phyloP scores from a whole-genome alignment of 306 rosid genomes.

The Pyrus bretschneideri region DNA sequence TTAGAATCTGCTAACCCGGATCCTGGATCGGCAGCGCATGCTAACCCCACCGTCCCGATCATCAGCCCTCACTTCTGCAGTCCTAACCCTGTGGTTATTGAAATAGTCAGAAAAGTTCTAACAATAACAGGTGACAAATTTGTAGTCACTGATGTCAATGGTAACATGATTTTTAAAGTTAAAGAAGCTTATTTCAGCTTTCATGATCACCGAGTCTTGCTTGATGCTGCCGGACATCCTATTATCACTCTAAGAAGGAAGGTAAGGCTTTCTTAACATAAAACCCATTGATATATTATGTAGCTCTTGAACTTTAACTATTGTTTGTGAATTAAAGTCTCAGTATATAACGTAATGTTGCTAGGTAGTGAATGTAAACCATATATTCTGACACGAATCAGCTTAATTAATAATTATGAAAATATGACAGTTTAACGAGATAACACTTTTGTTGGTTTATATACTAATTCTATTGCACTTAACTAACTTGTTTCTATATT shows the following conservation, averaged over 20 bases:
- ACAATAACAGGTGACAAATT: slow-evolving; percentile 29
- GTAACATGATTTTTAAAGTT: slow-evolving; percentile 39
- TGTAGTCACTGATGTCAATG: slow-evolving; percentile 37
- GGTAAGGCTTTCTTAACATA: slow-evolving; percentile 12
- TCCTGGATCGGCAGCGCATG: background rate
- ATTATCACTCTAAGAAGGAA: slow-evolving; percentile 29
- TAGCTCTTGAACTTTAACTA: background rate
- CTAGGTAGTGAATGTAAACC: background rate
- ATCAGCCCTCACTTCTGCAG: slow-evolving; percentile 37
- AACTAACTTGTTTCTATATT: no score
- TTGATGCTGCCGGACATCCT: slow-evolving; percentile 39
- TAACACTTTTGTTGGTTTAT: no score
- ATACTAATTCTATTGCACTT: no score
- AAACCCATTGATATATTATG: background rate
- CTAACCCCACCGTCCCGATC: slow-evolving; percentile 10
- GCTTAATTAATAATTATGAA: no score
- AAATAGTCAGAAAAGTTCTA: slow-evolving; percentile 31
- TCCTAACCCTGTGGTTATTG: slow-evolving; percentile 31
- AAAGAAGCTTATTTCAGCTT: slow-evolving; percentile 22
- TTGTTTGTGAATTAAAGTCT: no score
- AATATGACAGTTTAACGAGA: no score
- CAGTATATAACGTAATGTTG: background rate
- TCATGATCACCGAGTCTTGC: slow-evolving; percentile 30
- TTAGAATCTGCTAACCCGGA: background rate
- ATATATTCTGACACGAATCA: background rate